Conservation (phyloP, 306 rosid species). For the Nissolia schottii region DNA sequence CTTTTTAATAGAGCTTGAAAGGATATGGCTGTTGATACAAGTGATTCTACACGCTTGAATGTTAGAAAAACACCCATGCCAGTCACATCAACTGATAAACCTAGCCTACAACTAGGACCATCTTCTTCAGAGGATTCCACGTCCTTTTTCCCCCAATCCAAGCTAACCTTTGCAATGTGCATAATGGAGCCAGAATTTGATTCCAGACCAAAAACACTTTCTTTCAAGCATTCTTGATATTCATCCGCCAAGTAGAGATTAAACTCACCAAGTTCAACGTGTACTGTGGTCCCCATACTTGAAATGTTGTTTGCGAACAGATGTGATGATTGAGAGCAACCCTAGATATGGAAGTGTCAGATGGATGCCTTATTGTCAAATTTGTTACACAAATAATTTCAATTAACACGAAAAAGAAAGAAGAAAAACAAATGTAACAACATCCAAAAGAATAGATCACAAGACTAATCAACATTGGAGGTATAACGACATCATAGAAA, state of each 20-base stretch:
- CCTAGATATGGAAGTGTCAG: conserved; percentile 53
- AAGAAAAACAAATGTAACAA: conserved; percentile 4
- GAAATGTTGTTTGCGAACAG: conserved; percentile 88
- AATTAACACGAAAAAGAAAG: neutral
- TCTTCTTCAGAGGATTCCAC: conserved; percentile 71
- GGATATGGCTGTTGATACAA: conserved; percentile 71
- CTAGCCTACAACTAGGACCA: conserved; percentile 55
- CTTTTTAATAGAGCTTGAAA: conserved; percentile 68
- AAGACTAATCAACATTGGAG: conserved; percentile 1
- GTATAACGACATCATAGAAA: conserved; percentile 1
- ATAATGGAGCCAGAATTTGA: conserved; percentile 83
- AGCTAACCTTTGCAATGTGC: conserved; percentile 81
- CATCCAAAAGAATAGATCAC: conserved; percentile 2
- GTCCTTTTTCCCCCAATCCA: conserved; percentile 96
- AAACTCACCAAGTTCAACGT: conserved; percentile 88
- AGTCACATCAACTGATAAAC: conserved; percentile 77
- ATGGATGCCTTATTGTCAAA: neutral
- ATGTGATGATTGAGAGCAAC: conserved; percentile 88
- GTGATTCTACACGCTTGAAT: conserved; percentile 79
- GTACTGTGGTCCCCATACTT: conserved; percentile 69
- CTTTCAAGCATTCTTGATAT: conserved; percentile 88
- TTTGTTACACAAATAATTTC: neutral
- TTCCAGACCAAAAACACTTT: conserved; percentile 78
- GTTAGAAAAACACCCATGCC: conserved; percentile 79
- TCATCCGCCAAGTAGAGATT: conserved; percentile 92